These are phyloP conservation scores for Bassia scoparia DNA, from an alignment of 148 eudicot species.

Conservation along the genomic window DNA sequence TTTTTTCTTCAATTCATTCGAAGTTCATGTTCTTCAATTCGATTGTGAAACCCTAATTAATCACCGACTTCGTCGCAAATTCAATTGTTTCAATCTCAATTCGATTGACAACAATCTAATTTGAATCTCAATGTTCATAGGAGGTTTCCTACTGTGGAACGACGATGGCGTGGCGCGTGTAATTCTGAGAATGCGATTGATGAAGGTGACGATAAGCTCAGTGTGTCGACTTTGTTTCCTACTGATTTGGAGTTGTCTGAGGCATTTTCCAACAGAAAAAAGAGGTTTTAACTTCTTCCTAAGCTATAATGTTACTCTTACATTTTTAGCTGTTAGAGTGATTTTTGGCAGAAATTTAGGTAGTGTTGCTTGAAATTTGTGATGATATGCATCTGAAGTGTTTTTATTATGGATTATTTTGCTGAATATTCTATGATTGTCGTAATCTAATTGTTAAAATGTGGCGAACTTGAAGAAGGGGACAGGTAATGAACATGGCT, in stretches of 20 bases:
- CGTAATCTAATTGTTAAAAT: background rate
- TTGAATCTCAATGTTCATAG: conserved; percentile 42
- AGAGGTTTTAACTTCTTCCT: conserved; percentile 47
- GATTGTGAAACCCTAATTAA: background rate
- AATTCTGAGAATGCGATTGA: conserved; percentile 32
- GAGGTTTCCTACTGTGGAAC: conserved; percentile 88
- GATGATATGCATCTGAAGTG: background rate
- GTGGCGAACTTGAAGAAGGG: background rate
- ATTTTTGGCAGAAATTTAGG: background rate
- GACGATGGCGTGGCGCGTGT: conserved; percentile 72
- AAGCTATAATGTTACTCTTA: background rate
- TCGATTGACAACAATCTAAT: background rate
- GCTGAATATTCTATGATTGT: background rate
- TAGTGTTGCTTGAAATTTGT: background rate
- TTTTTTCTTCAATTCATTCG: background rate
- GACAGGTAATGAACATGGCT: background rate
- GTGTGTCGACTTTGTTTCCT: conserved; percentile 38
- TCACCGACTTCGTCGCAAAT: background rate
- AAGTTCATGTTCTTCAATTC: background rate
- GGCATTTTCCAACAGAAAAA: conserved; percentile 63
- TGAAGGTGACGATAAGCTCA: conserved; percentile 11
- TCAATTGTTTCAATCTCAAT: background rate
- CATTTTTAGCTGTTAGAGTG: background rate
- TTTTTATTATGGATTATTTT: background rate
- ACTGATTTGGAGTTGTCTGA: conserved; percentile 62